Base-by-base conservation (phyloP, 1,284 basidiomycete species). In the Cutaneotrichosporon sp. region DNA sequence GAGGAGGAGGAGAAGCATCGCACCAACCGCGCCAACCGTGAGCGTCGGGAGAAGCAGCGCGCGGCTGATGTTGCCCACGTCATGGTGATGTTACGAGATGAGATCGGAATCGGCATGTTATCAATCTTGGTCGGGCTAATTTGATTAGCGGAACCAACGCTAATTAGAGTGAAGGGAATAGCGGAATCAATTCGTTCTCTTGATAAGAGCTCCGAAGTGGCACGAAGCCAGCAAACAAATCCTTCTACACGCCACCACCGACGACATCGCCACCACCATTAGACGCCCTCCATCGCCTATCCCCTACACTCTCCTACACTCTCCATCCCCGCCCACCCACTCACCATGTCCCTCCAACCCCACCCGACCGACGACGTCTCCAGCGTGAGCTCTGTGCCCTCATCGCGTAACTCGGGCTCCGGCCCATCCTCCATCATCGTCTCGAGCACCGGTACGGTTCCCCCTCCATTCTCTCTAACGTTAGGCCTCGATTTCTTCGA, bases 401-500 rank as follows among this genome's bases (percentile, higher is more conserved):
- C 42, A 18, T 46, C 42, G 18, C 42, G 42, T 30, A 18, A 6
- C 26, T 31, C 26, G 30, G 40, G 22, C 26, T 31, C 58, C 7
- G 58, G 58, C 9, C 58, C 50, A 9, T 60, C 58, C 4, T 34
- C 31, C 10, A 34, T 61, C 30, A 61, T 51, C 6, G 47, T 61
- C 30, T 40, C 60, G 5, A 61, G 60, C 31, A 55, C 60, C 4
- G 60, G 60, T 61, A 11, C 14, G 51, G 55, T 4, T 4, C 21
- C 26, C 26, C 34, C 47, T 21, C 10, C 46, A 18, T 4, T 34
- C n/a, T 21, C 5, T 26, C 62, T 64, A 16, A 64, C 58, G 5
- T 10, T 56, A 79, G 78, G 78, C 13, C 63, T 76, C 10, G 70
- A 75, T 34, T 78, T 73, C 69, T 79, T 73, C 68, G 71, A 78